Base-by-base conservation (phyloP, 2,329 filamentous ascomycete genomes). In the Verticillium albo-atrum region DNA sequence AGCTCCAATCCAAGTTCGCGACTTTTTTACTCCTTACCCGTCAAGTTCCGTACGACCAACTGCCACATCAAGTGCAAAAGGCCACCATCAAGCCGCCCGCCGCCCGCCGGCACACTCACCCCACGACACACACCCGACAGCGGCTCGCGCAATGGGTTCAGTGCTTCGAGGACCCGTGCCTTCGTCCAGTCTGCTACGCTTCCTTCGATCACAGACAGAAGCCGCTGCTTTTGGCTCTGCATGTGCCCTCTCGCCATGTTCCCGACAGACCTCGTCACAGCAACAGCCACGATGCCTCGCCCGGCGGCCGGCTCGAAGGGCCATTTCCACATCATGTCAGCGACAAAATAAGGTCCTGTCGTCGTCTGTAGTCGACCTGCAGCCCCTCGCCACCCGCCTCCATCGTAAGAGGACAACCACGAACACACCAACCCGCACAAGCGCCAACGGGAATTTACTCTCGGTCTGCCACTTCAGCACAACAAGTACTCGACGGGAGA, bases 181-280 rank as follows among this genome's bases (percentile, higher is more conserved):
- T 27, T 86, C 83, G 56, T 74, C 74, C 64, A 77, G 72, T 60
- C 82, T 94, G 23, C 79, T 95, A 63, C 87, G 86, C 65, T 94
- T 91, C 72, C 80, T 95, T 63, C 87, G 86, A 65, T 84, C 80
- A 58, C 90, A 93, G 72, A 86, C 89, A 64, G 82, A 89, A 66
- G 78, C 79, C 42, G 20, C 42, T 14, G 9, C 20, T 7, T 6
- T 23, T 7, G 42, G 58, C 69, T 83, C 53, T 78, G 75, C 63
- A 82, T 84, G 67, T 80, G 82, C 71, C 76, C 70, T 58, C 70
- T 75, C 58, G 78, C 50, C 55, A 17, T 37, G 27, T 42, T 7
- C 35, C 3, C 25, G 32, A 37, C 54, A 27, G 34, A 55, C 5
- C 51, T 30, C 51, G 25, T 26, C 51, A 27, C 47, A n/a, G 10